Evolutionary conservation across 805 yeast species (phyloP), one percentile per base, ranked within the genome.

Genomic region (Saccharomycopsis amapae): DNA sequence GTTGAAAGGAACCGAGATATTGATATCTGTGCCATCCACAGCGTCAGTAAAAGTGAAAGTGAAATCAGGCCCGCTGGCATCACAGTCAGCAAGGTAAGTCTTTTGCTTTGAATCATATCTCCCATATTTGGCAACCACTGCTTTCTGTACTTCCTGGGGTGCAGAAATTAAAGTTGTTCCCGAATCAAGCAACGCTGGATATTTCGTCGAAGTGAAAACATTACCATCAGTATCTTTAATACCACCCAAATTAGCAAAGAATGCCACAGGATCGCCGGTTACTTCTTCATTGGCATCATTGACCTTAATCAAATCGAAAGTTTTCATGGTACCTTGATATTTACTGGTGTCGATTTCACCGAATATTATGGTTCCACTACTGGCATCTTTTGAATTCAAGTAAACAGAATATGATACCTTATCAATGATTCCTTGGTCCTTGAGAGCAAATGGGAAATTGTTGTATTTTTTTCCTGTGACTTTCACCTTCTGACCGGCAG

Each of bases 381-480:
- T 41, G 0, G 75, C 63, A 32, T 62, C 62, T 6, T 59, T 54
- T 2, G 65, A 62, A 53, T 78, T 73, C 61, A 85, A 67, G 56
- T 67, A 82, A 47, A 85, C 65, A 0, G 90, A 82, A 59, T 81
- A 85, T 1, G 76, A 74, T 45, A 73, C 56, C 38, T 61, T 59
- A 32, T 57, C 52, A 50, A 72, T 73, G 37, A 61, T 40, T 15
- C 78, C 79, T 31, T 64, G 64, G 6, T 55, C 46, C 52, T 64
- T 66, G 57, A 62, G 60, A 44, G 52, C 48, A 28, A 53, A 44
- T 13, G 73, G 61, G 18, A 60, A 54, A 44, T 57, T 58, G n/a
- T 89, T 81, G 2, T 85, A 85, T 9, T 22, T 45, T 34, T 45
- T 36, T 5, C 49, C 52, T 30, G 45, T 46, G 31, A 49, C 52